Evolutionary conservation across 352 stramenopile genomes (phyloP).

Genomic region (Hyaloperonospora brassicae): DNA sequence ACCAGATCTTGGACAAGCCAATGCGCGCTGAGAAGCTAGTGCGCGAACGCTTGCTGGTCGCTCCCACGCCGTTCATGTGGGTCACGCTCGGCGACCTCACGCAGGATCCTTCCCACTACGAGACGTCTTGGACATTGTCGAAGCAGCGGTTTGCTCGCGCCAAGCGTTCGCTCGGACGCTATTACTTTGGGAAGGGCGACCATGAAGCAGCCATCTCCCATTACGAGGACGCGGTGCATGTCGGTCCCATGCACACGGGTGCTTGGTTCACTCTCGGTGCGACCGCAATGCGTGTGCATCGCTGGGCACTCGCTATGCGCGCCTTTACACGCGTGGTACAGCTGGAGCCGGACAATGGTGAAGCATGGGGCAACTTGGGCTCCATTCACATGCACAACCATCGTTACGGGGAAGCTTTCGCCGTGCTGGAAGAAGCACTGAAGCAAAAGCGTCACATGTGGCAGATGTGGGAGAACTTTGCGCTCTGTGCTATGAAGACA

Average conservation of each 20-base stretch:
- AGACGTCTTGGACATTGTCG: conserved; percentile 89
- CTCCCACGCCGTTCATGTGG: conserved; percentile 90
- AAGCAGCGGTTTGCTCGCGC: conserved; percentile 87
- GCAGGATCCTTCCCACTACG: conserved; percentile 84
- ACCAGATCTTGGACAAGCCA: conserved; percentile 87
- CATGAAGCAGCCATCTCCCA: conserved; percentile 63
- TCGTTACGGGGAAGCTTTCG: conserved; percentile 70
- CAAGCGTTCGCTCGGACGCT: conserved; percentile 86
- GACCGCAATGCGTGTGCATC: conserved; percentile 84
- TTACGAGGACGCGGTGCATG: conserved; percentile 76
- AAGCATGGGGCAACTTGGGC: conserved; percentile 93
- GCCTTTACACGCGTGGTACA: conserved; percentile 91
- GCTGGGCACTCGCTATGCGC: conserved; percentile 78
- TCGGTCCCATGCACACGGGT: conserved; percentile 85
- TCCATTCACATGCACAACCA: conserved; percentile 87
- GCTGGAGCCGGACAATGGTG: conserved; percentile 90
- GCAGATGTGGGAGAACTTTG: conserved; percentile 91
- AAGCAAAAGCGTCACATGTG: conserved; percentile 89
- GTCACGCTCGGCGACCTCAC: conserved; percentile 90
- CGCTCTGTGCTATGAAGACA: conserved; percentile 71
- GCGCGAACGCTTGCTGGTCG: conserved; percentile 71
- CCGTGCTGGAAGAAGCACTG: conserved; percentile 75
- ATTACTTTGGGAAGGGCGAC: conserved; percentile 86
- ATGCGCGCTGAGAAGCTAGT: conserved; percentile 88
- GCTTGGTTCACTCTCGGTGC: conserved; percentile 92